phyloP scores from a whole-genome alignment of 2,329 filamentous ascomycete species.

The Calonectria hawksworthii region DNA sequence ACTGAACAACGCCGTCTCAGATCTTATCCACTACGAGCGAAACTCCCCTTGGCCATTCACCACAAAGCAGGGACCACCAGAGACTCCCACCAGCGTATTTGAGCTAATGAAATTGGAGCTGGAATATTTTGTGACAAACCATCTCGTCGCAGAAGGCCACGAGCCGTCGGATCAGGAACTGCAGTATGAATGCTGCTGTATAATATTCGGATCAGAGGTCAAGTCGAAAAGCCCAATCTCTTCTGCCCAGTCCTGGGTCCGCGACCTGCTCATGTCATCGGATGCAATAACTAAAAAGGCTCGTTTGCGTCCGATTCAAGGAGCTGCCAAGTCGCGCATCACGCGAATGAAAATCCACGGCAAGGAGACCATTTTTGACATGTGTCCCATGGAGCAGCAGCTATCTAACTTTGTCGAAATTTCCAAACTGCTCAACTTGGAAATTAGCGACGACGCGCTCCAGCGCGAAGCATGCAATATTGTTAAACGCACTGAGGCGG shows the following conservation, averaged over 20 bases:
- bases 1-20: slow-evolving; percentile 35
- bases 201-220: slow-evolving; percentile 44
- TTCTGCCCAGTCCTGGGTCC: slow-evolving; percentile 37
- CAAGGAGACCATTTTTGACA: slow-evolving; percentile 39
- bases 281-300: slow-evolving; percentile 32
- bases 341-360: slow-evolving; percentile 39
- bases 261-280: slow-evolving; percentile 40
- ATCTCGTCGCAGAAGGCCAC: slow-evolving; percentile 22
- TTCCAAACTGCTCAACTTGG: slow-evolving; percentile 8
- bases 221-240: background rate
- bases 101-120: slow-evolving; percentile 52
- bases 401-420: slow-evolving; percentile 23
- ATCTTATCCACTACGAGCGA: slow-evolving; percentile 56
- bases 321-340: slow-evolving; percentile 29
- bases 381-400: slow-evolving; percentile 35
- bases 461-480: slow-evolving; percentile 36
- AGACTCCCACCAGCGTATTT: slow-evolving; percentile 45
- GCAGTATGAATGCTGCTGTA: slow-evolving; percentile 40
- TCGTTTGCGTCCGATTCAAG: slow-evolving; percentile 35
- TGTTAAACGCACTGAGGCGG: slow-evolving; percentile 22
- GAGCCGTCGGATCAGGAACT: slow-evolving; percentile 35
- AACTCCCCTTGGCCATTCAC: slow-evolving; percentile 52
- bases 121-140: slow-evolving; percentile 38
- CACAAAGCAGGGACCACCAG: slow-evolving; percentile 31
- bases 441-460: slow-evolving; percentile 28